Evolutionary conservation across 2,329 filamentous ascomycete species (phyloP).

Genomic region (Diaporthe aspalathi): DNA sequence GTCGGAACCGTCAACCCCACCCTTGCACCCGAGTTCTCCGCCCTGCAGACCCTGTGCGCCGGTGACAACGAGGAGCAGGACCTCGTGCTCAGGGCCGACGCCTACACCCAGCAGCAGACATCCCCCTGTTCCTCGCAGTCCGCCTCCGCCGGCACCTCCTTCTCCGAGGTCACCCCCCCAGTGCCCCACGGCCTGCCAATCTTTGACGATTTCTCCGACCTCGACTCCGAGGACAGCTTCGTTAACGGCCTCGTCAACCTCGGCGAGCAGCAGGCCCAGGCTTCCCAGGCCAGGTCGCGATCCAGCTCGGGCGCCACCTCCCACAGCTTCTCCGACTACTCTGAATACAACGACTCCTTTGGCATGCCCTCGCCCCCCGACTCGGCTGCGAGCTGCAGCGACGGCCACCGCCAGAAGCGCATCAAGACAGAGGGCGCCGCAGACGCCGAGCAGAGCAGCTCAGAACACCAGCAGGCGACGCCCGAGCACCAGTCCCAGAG

Average conservation of each 20-base stretch:
- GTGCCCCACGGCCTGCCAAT: constrained; percentile 71
- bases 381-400: constrained; percentile 61
- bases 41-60: constrained; percentile 70
- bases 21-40: constrained; percentile 71
- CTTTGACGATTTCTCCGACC: constrained; percentile 88
- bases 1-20: constrained; percentile 69
- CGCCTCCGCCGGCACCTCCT: constrained; percentile 34
- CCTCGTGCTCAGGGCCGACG: constrained; percentile 59
- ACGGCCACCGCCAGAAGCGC: constrained; percentile 68
- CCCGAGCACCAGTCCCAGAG: constrained; percentile 42
- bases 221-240: constrained; percentile 93
- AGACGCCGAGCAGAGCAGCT: constrained; percentile 46
- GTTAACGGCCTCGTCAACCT: constrained; percentile 80
- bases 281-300: constrained; percentile 76
- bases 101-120: constrained; percentile 59
- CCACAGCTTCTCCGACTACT: constrained; percentile 66
- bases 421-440: constrained; percentile 59
- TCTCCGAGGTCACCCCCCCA: constrained; percentile 65
- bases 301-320: constrained; percentile 75
- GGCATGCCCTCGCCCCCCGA: constrained; percentile 74
- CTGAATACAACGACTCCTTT: constrained; percentile 65
- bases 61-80: constrained; percentile 71
- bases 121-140: constrained; percentile 52
- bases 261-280: constrained; percentile 57
- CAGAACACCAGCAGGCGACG: constrained; percentile 49